Conservation (phyloP, 2,329 filamentous ascomycete genomes). For the Hypoxylon sp. region DNA sequence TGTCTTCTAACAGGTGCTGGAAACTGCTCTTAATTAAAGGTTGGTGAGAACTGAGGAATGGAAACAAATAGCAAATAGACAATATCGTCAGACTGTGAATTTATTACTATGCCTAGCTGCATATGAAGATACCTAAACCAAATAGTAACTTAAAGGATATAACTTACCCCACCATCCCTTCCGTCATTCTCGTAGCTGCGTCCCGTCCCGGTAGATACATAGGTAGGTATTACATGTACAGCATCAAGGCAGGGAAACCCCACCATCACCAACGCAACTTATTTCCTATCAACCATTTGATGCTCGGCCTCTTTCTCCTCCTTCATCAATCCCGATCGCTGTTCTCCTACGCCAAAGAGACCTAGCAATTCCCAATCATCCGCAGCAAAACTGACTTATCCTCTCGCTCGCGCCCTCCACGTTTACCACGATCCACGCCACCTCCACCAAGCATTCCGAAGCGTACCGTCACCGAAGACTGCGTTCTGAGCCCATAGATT, state of each 20-base stretch:
- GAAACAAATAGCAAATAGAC: slow-evolving; percentile 6
- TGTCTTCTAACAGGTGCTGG: not conserved
- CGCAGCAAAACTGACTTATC: not conserved
- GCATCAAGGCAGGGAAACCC: not conserved
- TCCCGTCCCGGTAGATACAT: no score
- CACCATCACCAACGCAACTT: not conserved
- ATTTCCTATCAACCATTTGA: not conserved
- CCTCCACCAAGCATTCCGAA: not conserved
- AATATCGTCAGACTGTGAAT: slow-evolving; percentile 4
- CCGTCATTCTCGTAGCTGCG: not conserved
- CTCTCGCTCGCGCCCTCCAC: not conserved
- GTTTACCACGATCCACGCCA: not conserved
- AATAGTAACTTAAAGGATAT: no score
- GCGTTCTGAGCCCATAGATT: not conserved
- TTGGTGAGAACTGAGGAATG: slow-evolving; percentile 5
- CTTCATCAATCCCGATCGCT: not conserved
- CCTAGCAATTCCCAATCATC: not conserved
- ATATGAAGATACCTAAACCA: no score
- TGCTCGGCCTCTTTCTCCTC: not conserved
- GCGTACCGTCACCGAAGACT: not conserved
- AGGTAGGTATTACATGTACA: no score
- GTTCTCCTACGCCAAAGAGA: not conserved
- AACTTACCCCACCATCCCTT: not conserved
- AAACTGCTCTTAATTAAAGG: not conserved
- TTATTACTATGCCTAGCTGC: not conserved